phyloP scores from a whole-genome alignment of 2,329 filamentous ascomycete genomes.

The Xylariaceae sp. region DNA sequence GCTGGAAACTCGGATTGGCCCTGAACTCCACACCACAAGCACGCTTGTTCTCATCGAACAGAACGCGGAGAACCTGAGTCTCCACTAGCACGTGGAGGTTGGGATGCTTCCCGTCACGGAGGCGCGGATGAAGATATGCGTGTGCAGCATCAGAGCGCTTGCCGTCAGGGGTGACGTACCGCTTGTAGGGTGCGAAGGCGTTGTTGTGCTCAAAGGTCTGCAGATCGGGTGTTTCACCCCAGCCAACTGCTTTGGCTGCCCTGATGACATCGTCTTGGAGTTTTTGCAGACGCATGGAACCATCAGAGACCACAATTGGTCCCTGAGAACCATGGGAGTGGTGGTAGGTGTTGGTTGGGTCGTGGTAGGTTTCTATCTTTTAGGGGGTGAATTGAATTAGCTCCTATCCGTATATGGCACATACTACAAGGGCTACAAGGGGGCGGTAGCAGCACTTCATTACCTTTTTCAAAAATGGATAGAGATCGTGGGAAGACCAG shows the following conservation, averaged over 20 bases:
- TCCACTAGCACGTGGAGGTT: slow-evolving; percentile 30
- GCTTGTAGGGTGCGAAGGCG: slow-evolving; percentile 28
- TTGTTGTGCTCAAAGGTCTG: slow-evolving; percentile 40
- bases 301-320: slow-evolving; percentile 44
- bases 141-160: slow-evolving; percentile 27
- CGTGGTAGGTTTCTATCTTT: slow-evolving; percentile 31
- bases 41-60: slow-evolving; percentile 46
- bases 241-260: slow-evolving; percentile 42
- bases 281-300: slow-evolving; percentile 35
- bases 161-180: slow-evolving; percentile 25
- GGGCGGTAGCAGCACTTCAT: background rate
- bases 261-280: slow-evolving; percentile 43
- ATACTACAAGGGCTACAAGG: background rate
- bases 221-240: slow-evolving; percentile 44
- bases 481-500: slow-evolving; percentile 34
- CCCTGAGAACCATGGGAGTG: slow-evolving; percentile 45
- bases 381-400: background rate
- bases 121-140: slow-evolving; percentile 24
- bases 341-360: slow-evolving; percentile 36
- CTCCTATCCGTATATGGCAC: background rate
- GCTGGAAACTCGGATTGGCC: slow-evolving; percentile 32
- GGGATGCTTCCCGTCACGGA: slow-evolving; percentile 26
- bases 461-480: slow-evolving; percentile 48
- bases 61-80: slow-evolving; percentile 37
- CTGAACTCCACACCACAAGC: slow-evolving; percentile 52